These are phyloP conservation scores for Pistacia vera DNA, from an alignment of 345 rosid genomes.

Conservation along the genomic window DNA sequence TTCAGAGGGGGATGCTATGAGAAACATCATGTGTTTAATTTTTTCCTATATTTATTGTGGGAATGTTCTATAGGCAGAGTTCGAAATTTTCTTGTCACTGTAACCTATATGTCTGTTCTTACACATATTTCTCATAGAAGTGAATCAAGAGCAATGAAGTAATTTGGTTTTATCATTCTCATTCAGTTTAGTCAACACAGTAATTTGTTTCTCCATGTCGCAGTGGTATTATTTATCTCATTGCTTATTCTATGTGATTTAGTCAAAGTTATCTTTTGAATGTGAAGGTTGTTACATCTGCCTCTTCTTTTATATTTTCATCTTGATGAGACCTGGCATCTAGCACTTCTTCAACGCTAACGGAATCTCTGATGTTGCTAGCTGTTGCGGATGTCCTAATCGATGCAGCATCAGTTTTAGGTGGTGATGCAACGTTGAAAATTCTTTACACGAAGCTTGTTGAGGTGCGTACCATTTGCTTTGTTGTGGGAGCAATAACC, in stretches of 20 bases:
- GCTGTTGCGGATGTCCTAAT: constrained; percentile 96
- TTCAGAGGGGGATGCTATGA: background rate
- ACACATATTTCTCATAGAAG: constrained; percentile 3
- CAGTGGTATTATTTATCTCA: constrained; percentile 4
- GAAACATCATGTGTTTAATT: background rate
- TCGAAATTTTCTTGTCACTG: background rate
- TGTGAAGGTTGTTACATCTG: constrained; percentile 21
- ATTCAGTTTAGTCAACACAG: background rate
- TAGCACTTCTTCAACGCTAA: constrained; percentile 35
- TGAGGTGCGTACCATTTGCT: constrained; percentile 58
- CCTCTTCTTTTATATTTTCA: constrained; percentile 18
- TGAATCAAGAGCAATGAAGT: background rate
- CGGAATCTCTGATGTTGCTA: constrained; percentile 47
- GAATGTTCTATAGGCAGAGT: background rate
- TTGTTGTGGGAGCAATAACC: background rate
- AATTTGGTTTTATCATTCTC: background rate
- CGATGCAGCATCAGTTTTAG: constrained; percentile 91
- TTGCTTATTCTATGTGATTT: constrained; percentile 6
- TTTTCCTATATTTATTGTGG: background rate
- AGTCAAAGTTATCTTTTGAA: constrained; percentile 18
- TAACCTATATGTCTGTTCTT: background rate
- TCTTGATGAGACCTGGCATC: constrained; percentile 24
- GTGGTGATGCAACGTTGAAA: constrained; percentile 84
- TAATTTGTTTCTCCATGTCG: background rate
- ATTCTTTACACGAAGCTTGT: constrained; percentile 85